Evolutionary conservation across 352 stramenopile species (phyloP), one percentile per base, ranked within the genome.

Genomic region (Globisporangium barbulae): DNA sequence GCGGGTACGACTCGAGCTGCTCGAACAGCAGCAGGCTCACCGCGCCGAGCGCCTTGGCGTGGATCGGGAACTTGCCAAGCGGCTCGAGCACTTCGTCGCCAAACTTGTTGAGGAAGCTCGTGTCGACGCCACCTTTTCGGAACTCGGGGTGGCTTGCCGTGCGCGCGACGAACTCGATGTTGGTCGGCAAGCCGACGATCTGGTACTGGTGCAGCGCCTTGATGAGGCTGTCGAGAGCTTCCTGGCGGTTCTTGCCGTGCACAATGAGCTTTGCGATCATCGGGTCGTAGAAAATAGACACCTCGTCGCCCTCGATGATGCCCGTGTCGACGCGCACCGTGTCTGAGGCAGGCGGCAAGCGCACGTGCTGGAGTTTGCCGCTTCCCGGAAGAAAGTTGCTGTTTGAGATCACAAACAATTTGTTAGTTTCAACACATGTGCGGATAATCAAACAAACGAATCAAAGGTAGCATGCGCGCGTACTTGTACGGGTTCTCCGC

Each of bases 231-330:
- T 93, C 65, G 21, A 98, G 72, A 30, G 94, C 93, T 54, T 81
- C 78, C 39, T 84, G 67, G 42, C 96, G 86, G 70, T 91, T 85
- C 35, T 90, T 72, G 31, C 80, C 96, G 70, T 98, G 89, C 5
- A 93, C 91, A 61, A 98, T 95, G 28, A 98, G 75, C 84, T 98
- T 98, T 55, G 89, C 84, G 55, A 98, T 97, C 90, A 98, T 98
- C 15, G 93, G 90, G 55, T 98, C 93, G 72, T 98, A 98, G 64
- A 96, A 96, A 62, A 98, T 96, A 10, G 86, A 96, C 8, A 98
- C 85, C 52, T 94, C 80, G 65, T 96, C 89, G 31, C 92, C 90
- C 73, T 97, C 73, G 47, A 86, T 70, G 52, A 98, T 88, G 17
- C 92, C 90, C 15, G 91, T 96, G 66, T 98, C 92, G 35, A 98